phyloP scores from a whole-genome alignment of 345 rosid genomes.

The Acer negundo region DNA sequence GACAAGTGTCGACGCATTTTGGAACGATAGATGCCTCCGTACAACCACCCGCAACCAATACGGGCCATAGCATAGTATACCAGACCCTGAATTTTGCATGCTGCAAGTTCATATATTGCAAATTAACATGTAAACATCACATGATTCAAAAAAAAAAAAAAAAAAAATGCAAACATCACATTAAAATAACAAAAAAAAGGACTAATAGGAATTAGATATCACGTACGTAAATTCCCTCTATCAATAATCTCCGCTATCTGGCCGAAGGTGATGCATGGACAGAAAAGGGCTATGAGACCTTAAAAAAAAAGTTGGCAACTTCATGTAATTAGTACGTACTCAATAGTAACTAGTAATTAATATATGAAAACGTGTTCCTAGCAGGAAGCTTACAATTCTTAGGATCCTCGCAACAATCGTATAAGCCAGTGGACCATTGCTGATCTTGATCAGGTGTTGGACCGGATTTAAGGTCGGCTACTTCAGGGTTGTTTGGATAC shows the following conservation, averaged over 20 bases:
- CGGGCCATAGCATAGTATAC: conserved; percentile 40
- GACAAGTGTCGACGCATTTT: conserved; percentile 41
- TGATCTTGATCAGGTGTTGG: conserved; percentile 33
- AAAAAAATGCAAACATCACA: too few species aligned
- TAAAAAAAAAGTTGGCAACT: neutral
- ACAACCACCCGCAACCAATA: conserved; percentile 41
- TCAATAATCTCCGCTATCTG: conserved; percentile 50
- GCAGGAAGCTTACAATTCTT: conserved; percentile 42
- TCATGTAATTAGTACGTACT: neutral
- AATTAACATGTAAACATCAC: too few species aligned
- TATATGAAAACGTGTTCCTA: neutral
- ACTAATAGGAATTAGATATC: neutral
- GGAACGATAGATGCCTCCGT: conserved; percentile 39
- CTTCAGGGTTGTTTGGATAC: neutral
- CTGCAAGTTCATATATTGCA: conserved; percentile 21
- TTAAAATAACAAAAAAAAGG: neutral
- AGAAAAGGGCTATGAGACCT: conserved; percentile 50
- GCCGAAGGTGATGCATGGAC: conserved; percentile 62
- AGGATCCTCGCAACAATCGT: conserved; percentile 53
- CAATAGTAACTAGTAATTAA: neutral
- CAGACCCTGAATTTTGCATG: conserved; percentile 30
- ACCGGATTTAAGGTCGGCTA: neutral
- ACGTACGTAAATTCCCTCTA: conserved; percentile 52
- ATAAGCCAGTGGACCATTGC: conserved; percentile 60
- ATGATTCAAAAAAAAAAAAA: too few species aligned